Percentiles rank a stretch among this genome's conserved stretches.
Conservation (phyloP, 345 rosid genomes). For the Eucalyptus virginea region DNA sequence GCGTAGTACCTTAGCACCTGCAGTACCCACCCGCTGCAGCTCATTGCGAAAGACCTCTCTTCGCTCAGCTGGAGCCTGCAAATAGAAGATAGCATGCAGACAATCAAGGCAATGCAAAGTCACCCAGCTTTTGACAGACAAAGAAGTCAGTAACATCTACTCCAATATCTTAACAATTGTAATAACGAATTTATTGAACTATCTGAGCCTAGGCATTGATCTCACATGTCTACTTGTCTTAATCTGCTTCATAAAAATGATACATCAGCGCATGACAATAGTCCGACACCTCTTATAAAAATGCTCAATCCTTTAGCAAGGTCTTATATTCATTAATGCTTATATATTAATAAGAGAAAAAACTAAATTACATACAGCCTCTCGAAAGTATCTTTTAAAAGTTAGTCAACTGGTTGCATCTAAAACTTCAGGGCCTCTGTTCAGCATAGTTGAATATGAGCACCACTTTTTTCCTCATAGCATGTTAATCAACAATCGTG, state of each 20-base stretch:
- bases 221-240: background rate
- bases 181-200: background rate
- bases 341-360: background rate
- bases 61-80: conserved; percentile 71
- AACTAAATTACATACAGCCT: background rate
- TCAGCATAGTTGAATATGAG: background rate
- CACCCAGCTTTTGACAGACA: background rate
- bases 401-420: background rate
- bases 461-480: background rate
- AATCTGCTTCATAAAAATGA: background rate
- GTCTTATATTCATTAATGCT: background rate
- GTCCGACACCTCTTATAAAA: background rate
- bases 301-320: background rate
- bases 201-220: background rate
- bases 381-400: background rate
- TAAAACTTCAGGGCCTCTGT: background rate
- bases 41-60: conserved; percentile 62
- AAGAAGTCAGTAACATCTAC: background rate
- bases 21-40: conserved; percentile 53
- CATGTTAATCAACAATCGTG: background rate
- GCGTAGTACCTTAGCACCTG: conserved; percentile 65
- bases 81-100: background rate
- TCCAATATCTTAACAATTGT: background rate
- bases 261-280: background rate
- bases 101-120: background rate